Conservation (phyloP, 441 rosid genomes). For the Euphorbia schlechtendalii region DNA sequence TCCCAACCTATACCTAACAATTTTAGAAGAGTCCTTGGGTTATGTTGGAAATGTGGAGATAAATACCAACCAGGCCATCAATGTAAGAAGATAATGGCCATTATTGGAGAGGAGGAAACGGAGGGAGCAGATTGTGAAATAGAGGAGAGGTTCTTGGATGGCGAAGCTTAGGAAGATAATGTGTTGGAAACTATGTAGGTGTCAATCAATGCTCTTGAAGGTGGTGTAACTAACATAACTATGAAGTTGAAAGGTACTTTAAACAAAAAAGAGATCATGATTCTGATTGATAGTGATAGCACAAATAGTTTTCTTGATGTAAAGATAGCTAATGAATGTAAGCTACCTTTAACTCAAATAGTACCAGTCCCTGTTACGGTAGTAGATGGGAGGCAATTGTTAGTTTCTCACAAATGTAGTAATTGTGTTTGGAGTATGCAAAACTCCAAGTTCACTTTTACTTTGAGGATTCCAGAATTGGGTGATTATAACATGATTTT, state of each 20-base stretch:
- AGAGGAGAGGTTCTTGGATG: no score
- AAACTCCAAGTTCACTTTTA: not conserved
- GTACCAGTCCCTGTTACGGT: not conserved
- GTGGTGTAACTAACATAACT: accelerated
- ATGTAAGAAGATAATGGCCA: not conserved
- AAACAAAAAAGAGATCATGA: not conserved
- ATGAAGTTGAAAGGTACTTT: not conserved
- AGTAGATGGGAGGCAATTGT: not conserved
- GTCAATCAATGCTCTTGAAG: not conserved
- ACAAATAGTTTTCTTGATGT: not conserved
- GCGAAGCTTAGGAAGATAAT: not conserved
- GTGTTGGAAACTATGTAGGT: no score
- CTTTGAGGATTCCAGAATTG: not conserved
- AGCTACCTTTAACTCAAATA: not conserved
- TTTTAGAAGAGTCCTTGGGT: no score
- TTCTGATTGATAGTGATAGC: not conserved
- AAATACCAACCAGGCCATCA: not conserved
- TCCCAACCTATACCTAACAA: no score
- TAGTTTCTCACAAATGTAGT: not conserved
- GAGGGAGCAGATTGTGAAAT: no score
- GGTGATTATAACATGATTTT: not conserved
- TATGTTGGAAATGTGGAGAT: not conserved
- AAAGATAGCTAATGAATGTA: not conserved
- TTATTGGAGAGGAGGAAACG: no score
- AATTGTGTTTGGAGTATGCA: not conserved